Conservation (phyloP, 345 rosid genomes). For the Schrenkiella parvula region DNA sequence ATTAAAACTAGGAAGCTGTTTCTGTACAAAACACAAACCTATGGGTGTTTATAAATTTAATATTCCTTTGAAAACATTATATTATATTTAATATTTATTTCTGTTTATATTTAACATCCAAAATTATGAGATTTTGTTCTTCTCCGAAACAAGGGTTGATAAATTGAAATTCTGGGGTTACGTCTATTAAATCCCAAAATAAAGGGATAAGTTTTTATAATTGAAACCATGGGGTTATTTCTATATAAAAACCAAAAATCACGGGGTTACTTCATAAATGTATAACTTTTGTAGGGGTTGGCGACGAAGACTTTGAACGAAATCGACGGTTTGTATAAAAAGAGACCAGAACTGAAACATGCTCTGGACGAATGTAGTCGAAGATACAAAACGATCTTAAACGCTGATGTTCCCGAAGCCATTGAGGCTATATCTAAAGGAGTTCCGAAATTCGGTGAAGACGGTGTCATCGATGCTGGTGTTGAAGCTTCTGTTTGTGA, state of each 20-base stretch:
- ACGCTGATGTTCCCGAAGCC: slow-evolving; percentile 45
- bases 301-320: slow-evolving; percentile 5
- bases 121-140: background rate
- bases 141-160: background rate
- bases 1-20: background rate
- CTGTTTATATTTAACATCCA: too few species aligned
- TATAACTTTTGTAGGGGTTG: slow-evolving; percentile 6
- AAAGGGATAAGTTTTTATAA: too few species aligned
- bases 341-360: slow-evolving; percentile 33
- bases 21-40: background rate
- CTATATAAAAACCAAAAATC: background rate
- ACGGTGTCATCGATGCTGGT: slow-evolving; percentile 37
- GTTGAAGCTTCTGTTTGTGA: slow-evolving; percentile 42
- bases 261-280: background rate
- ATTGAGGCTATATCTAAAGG: slow-evolving; percentile 43
- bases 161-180: background rate
- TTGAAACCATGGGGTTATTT: background rate
- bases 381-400: slow-evolving; percentile 39
- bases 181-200: too few species aligned
- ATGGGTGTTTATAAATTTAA: background rate
- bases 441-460: slow-evolving; percentile 42
- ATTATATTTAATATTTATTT: background rate
- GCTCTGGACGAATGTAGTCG: slow-evolving; percentile 42
- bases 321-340: slow-evolving; percentile 22
- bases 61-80: background rate